phyloP scores from a whole-genome alignment of 345 rosid species.

The Rhizophora apiculata region DNA sequence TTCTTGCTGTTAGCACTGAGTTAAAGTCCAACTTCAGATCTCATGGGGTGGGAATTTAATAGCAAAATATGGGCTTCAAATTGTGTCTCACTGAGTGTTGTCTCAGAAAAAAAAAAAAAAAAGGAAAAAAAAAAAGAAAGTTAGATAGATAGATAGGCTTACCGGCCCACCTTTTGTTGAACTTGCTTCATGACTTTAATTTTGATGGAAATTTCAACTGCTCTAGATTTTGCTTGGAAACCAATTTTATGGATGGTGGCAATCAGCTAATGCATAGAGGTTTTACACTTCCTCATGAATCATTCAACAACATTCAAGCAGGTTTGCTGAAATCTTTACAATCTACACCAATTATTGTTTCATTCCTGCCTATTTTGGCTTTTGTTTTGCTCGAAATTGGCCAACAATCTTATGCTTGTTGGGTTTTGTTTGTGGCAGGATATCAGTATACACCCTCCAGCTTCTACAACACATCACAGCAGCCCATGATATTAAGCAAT shows the following conservation, averaged over 20 bases:
- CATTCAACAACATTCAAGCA: constrained; percentile 26
- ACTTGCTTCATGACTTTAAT: background rate
- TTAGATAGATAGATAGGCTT: no score
- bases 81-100: no score
- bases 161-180: background rate
- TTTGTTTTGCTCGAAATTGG: background rate
- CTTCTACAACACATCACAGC: constrained; percentile 20
- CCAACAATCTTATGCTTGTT: background rate
- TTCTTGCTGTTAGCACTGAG: background rate
- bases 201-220: constrained; percentile 26
- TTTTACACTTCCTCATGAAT: constrained; percentile 27
- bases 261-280: constrained; percentile 28
- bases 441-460: constrained; percentile 20
- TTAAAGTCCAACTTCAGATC: background rate
- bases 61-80: no score
- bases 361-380: background rate
- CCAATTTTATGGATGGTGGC: constrained; percentile 21
- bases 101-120: no score
- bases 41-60: no score
- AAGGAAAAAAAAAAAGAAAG: no score
- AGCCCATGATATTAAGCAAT: constrained; percentile 6
- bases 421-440: constrained; percentile 20
- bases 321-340: constrained; percentile 23
- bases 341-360: background rate
- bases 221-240: constrained; percentile 27